Base-by-base conservation (phyloP, 805 yeast species). In the Candida loeiensis region DNA sequence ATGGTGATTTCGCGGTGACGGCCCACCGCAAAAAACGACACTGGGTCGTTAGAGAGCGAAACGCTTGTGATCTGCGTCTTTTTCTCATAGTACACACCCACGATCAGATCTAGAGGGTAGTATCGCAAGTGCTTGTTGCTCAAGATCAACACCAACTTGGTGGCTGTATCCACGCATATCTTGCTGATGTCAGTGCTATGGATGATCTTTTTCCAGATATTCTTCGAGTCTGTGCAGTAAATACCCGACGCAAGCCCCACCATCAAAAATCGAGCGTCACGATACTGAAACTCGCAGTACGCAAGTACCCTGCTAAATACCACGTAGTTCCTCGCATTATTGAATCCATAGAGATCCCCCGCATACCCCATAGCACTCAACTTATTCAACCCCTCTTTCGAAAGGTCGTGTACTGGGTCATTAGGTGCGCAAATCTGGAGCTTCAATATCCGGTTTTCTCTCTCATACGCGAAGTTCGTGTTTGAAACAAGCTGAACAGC, bases 211-310 rank as follows among this genome's bases (percentile, higher is more conserved):
- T 66, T 74, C 93, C 95, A 85, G 14, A 66, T 64, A 34, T 62
- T 59, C 40, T 59, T 65, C 32, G 57, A 46, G 41, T 64, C 66
- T n/a, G 73, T 66, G 46, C 85, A 58, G 48, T 73, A 83, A 1
- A 88, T 59, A 0, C 96, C 95, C 38, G 68, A 61, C 1, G 71
- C 71, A 2, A 84, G 66, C 1, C 93, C 95, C 15, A 82, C 54
- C 2, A 85, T 56, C 30, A 69, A 58, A 44, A 73, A 81, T 8
- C 53, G 61, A 16, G 67, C 66, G 3, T 69, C 73, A 20, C 71
- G 69, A 48, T 66, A 71, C 11, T 52, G 56, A 45, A 85, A 74
- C 17, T 69, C 53, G 1, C 69, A 63, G 3, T 76, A 62, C 39
- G 79, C 73, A 22, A 66, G 59, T 2, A 74, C 59, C 17, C 55